Conservation (phyloP, 176 grass and related monocot species). For the Oryza meridionalis region DNA sequence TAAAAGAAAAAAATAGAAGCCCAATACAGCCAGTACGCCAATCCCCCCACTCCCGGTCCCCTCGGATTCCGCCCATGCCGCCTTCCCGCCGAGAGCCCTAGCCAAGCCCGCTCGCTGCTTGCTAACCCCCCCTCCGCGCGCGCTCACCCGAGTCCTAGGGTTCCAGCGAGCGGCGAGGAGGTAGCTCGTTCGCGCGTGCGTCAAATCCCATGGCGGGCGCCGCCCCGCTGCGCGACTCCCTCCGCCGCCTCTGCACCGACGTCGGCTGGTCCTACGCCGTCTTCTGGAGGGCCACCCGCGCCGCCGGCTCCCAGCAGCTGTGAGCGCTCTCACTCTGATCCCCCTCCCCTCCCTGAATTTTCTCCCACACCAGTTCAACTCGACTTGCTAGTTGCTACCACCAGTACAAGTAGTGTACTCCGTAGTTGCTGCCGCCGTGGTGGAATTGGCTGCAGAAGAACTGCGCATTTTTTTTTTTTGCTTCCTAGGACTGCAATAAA, state of each 20-base stretch:
- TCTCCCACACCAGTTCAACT: neutral
- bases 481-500: slow-evolving; percentile 29
- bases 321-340: slow-evolving; percentile 24
- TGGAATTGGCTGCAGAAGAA: neutral
- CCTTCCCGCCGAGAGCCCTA: neutral
- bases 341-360: neutral
- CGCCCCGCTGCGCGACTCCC: slow-evolving; percentile 39
- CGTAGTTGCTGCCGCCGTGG: neutral
- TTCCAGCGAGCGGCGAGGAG: neutral
- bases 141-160: neutral
- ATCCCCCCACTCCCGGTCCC: neutral
- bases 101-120: slow-evolving; percentile 17
- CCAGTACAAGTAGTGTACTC: too few species aligned
- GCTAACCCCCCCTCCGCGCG: neutral
- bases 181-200: neutral
- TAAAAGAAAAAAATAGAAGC: neutral
- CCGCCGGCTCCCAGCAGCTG: slow-evolving; percentile 37
- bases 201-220: slow-evolving; percentile 45
- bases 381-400: neutral
- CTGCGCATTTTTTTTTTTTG: neutral
- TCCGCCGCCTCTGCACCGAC: slow-evolving; percentile 53
- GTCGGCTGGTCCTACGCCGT: slow-evolving; percentile 61
- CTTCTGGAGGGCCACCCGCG: slow-evolving; percentile 52
- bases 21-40: neutral
- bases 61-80: slow-evolving; percentile 37